These are phyloP conservation scores for Cryptococcus sp. DNA, from an alignment of 1,284 basidiomycete species.

Conservation along the genomic window DNA sequence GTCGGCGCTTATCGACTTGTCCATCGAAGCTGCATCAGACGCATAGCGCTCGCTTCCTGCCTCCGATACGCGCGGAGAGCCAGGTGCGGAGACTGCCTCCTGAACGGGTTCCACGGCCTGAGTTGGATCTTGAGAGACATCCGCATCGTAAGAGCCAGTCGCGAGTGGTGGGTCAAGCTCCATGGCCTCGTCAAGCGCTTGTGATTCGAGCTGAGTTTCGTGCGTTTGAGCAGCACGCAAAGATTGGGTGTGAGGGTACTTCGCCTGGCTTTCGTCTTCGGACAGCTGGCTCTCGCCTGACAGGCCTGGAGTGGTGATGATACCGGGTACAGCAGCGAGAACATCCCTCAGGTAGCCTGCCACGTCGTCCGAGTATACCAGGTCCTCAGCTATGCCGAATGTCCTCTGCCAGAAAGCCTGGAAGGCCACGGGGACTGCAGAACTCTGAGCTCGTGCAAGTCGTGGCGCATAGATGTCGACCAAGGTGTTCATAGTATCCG, in stretches of 20 bases:
- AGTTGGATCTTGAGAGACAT: slow-evolving; percentile 28
- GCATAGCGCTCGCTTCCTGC: background rate
- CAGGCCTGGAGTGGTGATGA: slow-evolving; percentile 40
- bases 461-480: slow-evolving; percentile 43
- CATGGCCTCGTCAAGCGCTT: too few species aligned
- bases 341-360: slow-evolving; percentile 38
- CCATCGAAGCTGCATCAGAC: slow-evolving; percentile 6
- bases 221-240: background rate
- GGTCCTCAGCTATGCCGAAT: slow-evolving; percentile 27
- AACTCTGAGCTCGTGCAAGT: slow-evolving; percentile 28
- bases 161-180: slow-evolving; percentile 2
- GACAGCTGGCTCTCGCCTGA: slow-evolving; percentile 17
- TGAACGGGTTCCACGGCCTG: slow-evolving; percentile 7
- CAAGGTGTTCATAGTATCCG: slow-evolving; percentile 31
- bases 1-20: background rate
- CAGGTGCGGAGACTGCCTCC: slow-evolving; percentile 7
- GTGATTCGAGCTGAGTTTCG: background rate
- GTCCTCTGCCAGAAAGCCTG: slow-evolving; percentile 39
- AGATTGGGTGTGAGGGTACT: slow-evolving; percentile 25
- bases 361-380: slow-evolving; percentile 37
- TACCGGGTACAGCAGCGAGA: slow-evolving; percentile 34
- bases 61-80: slow-evolving; percentile 3
- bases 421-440: slow-evolving; percentile 35
- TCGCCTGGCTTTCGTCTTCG: slow-evolving; percentile 29
- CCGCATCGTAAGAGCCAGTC: slow-evolving; percentile 37